phyloP scores from a whole-genome alignment of 805 yeast species.

The Lipomyces chichibuensis region DNA sequence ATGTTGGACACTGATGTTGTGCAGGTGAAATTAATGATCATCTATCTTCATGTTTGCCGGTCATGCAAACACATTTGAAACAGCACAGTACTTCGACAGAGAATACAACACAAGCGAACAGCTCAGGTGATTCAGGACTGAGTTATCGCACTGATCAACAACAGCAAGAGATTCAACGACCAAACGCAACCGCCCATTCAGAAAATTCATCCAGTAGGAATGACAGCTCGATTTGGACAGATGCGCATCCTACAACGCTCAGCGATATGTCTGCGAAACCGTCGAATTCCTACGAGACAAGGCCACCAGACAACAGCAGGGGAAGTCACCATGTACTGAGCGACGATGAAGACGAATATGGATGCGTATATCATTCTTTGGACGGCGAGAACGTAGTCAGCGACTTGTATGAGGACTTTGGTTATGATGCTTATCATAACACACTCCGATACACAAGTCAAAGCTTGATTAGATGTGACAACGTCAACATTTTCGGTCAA shows the following conservation, averaged over 20 bases:
- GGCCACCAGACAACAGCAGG: background rate
- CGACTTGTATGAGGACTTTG: background rate
- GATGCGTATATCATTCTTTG: background rate
- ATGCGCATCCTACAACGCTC: background rate
- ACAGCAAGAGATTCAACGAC: background rate
- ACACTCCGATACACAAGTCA: slow-evolving; percentile 1
- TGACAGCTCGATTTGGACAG: background rate
- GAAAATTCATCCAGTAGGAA: background rate
- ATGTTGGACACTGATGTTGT: background rate
- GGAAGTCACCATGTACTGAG: background rate
- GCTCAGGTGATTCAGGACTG: background rate
- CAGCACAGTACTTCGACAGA: background rate
- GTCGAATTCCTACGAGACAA: background rate
- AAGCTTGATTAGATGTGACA: background rate
- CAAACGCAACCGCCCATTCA: background rate
- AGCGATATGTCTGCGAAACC: background rate
- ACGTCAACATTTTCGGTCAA: background rate
- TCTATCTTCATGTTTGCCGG: background rate
- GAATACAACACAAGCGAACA: background rate
- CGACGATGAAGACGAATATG: background rate
- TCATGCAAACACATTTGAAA: background rate
- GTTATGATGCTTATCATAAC: background rate
- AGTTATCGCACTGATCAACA: background rate
- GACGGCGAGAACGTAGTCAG: background rate
- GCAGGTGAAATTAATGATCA: background rate